Evolutionary conservation across 2,329 filamentous ascomycete species (phyloP).

Genomic region (Talaromyces sp.): DNA sequence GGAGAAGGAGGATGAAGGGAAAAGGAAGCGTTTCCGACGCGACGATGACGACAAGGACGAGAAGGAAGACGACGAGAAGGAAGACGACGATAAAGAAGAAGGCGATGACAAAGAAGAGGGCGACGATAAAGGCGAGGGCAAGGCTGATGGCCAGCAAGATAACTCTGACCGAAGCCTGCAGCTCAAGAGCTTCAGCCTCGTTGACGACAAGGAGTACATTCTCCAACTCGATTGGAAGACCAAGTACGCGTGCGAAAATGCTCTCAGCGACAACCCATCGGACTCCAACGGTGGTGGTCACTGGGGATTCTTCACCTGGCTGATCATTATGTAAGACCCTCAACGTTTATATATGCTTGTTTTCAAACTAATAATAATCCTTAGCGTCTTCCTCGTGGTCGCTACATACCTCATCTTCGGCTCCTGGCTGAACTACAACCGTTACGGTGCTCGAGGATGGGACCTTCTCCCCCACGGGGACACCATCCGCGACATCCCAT

Average conservation of each 20-base stretch:
- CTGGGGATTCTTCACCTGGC: conserved; percentile 98
- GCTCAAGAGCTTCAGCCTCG: conserved; percentile 67
- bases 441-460: conserved; percentile 91
- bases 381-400: conserved; percentile 74
- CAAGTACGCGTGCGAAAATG: conserved; percentile 73
- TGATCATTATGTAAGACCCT: conserved; percentile 76
- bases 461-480: conserved; percentile 91
- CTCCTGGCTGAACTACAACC: conserved; percentile 98
- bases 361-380: conserved; percentile 12
- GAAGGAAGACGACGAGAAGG: not conserved
- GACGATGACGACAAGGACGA: conserved; percentile 22
- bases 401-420: conserved; percentile 95
- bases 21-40: conserved; percentile 14
- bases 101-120: conserved; percentile 16
- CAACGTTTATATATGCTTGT: not conserved
- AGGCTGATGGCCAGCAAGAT: not conserved
- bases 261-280: conserved; percentile 41
- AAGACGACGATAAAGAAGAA: conserved; percentile 9
- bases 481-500: conserved; percentile 85
- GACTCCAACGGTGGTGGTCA: conserved; percentile 42
- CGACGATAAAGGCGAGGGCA: conserved; percentile 18
- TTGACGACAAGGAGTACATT: conserved; percentile 52
- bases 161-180: conserved; percentile 56
- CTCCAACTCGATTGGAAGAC: conserved; percentile 80
- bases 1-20: conserved; percentile 20